phyloP scores from a whole-genome alignment of 78 protist species.

The Planoprotostelium fungivorum region DNA sequence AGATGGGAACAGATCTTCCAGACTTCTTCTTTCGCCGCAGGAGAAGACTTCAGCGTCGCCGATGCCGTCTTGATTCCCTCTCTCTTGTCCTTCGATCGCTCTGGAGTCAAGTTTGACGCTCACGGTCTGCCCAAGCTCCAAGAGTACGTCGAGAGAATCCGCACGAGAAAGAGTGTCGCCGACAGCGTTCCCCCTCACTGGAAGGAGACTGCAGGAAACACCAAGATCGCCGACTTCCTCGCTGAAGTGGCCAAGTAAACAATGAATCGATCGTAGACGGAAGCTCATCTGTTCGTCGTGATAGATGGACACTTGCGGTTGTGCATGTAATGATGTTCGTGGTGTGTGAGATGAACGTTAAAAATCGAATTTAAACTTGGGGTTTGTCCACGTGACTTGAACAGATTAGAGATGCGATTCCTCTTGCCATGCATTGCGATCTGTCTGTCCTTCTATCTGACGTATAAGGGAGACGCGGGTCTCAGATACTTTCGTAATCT shows the following conservation, averaged over 20 bases:
- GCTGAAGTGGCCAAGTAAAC: not conserved
- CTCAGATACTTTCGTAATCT: no score
- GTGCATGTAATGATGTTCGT: no score
- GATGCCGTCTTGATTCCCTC: not conserved
- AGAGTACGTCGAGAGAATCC: not conserved
- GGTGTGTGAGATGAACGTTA: no score
- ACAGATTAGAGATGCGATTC: no score
- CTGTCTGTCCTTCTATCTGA: no score
- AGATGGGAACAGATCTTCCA: not conserved
- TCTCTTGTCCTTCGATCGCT: not conserved
- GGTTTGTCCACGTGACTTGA: no score
- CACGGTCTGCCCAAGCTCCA: not conserved
- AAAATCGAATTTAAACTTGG: no score
- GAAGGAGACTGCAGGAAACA: not conserved
- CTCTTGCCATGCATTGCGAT: no score
- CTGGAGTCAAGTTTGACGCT: not conserved
- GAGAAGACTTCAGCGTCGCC: not conserved
- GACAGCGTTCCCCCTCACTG: not conserved
- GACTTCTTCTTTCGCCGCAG: not conserved
- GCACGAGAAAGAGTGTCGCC: not conserved
- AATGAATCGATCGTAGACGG: no score
- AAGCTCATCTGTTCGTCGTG: no score
- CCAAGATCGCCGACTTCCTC: not conserved
- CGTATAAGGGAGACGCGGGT: no score
- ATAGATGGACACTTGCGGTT: no score